phyloP scores from a whole-genome alignment of 768 basidiomycete species.

The Phlebiopsis flavidoalba region DNA sequence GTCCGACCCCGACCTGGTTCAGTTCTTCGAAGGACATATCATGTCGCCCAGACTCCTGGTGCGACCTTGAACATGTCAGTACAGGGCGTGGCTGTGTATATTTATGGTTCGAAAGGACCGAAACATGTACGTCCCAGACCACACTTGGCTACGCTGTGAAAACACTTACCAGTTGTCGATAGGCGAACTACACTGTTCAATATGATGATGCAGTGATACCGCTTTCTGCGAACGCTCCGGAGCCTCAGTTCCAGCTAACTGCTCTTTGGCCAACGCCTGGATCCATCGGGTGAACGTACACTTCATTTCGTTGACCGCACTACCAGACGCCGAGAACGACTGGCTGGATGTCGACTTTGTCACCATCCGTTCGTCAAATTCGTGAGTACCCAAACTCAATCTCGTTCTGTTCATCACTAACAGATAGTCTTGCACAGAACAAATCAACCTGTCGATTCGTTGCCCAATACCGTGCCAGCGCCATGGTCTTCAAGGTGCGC shows the following conservation, averaged over 20 bases:
- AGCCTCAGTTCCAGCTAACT: constrained; percentile 19
- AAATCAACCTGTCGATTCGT: neutral
- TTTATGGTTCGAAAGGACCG: constrained; percentile 26
- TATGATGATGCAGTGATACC: constrained; percentile 18
- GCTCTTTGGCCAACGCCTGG: constrained; percentile 18
- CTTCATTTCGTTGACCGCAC: constrained; percentile 18
- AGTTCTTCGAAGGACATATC: constrained; percentile 25
- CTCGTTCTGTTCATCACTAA: neutral
- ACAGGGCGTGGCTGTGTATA: constrained; percentile 16
- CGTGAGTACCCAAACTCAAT: neutral
- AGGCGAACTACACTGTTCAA: constrained; percentile 21
- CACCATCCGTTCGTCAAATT: constrained; percentile 12
- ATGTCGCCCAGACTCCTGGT: constrained; percentile 17
- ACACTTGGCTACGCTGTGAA: neutral
- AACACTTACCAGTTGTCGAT: neutral
- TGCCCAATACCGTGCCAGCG: neutral
- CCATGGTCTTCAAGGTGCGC: neutral
- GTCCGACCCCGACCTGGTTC: constrained; percentile 13
- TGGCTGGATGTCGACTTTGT: constrained; percentile 29
- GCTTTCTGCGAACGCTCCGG: constrained; percentile 15
- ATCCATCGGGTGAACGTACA: constrained; percentile 4
- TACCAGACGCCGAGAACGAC: constrained; percentile 8
- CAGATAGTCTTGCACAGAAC: neutral
- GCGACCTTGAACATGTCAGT: constrained; percentile 21
- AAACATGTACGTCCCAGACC: constrained; percentile 18